A percentile compares a stretch with the other conserved stretches of the same genome.
phyloP scores from a whole-genome alignment of 306 rosid species.

The Lagenaria siceraria region DNA sequence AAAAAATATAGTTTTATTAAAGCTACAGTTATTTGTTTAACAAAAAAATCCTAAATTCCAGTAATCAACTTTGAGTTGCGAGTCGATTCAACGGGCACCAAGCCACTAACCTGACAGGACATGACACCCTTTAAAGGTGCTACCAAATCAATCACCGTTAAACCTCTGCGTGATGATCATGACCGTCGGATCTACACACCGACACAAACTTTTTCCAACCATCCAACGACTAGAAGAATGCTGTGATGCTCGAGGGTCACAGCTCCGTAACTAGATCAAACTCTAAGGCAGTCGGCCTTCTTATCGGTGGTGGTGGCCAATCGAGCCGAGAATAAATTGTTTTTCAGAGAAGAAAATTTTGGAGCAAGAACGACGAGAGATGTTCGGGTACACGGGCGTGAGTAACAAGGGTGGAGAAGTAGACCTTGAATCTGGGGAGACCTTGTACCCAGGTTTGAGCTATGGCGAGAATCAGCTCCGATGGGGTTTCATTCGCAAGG shows the following conservation, averaged over 20 bases:
- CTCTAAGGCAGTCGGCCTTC: neutral
- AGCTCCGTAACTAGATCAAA: neutral
- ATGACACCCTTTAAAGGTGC: neutral
- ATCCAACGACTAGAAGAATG: neutral
- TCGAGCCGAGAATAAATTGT: neutral
- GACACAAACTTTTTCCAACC: neutral
- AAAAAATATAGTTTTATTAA: too few species aligned
- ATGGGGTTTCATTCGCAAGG: constrained; percentile 95
- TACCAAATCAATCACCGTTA: neutral
- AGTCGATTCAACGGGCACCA: neutral
- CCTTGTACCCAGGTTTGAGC: constrained; percentile 63
- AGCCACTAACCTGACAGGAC: neutral
- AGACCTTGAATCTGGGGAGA: constrained; percentile 85
- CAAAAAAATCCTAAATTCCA: neutral
- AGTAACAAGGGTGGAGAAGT: constrained; percentile 31
- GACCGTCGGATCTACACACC: neutral
- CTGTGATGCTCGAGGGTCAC: neutral
- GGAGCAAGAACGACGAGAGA: constrained; percentile 8
- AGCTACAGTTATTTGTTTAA: neutral
- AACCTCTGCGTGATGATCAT: neutral
- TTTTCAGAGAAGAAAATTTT: neutral
- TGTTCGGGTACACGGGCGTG: constrained; percentile 38
- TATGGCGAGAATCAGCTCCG: constrained; percentile 84
- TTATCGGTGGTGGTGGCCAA: neutral
- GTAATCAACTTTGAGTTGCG: neutral